A percentile compares a stretch with the other conserved stretches of the same genome.
Conservation (phyloP, 192 early-diverging fungal genomes). For the Bifiguratus adelaidae region DNA sequence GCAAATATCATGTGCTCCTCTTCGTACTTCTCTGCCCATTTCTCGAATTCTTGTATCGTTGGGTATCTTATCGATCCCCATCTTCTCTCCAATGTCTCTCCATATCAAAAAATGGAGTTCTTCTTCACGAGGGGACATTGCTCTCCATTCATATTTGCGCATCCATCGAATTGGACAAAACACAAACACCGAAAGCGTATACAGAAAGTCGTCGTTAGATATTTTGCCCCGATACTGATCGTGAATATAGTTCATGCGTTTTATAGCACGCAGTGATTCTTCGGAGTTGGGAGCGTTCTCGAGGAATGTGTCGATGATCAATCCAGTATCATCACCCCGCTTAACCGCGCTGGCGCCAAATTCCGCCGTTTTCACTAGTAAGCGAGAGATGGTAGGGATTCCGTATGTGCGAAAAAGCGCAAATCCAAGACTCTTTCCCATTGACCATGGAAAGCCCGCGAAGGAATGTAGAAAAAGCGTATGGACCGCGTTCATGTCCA, state of each 20-base stretch:
- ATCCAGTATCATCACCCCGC: conserved; percentile 20
- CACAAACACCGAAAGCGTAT: conserved; percentile 22
- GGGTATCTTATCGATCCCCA: no score
- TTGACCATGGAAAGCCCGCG: no score
- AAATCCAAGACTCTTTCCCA: no score
- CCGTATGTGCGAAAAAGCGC: conserved; percentile 28
- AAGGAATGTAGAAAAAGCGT: no score
- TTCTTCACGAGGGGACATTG: no score
- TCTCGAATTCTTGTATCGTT: no score
- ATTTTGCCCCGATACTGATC: conserved; percentile 29
- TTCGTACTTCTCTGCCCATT: no score
- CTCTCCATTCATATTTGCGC: conserved; percentile 25
- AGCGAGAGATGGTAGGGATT: conserved; percentile 25
- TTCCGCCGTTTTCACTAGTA: conserved; percentile 17
- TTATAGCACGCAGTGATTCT: conserved; percentile 13
- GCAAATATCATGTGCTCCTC: no score
- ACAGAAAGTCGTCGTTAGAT: conserved; percentile 29
- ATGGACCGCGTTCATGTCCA: no score
- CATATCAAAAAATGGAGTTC: no score
- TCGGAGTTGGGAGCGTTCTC: conserved; percentile 14
- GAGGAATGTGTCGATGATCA: conserved; percentile 20
- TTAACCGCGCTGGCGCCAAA: conserved; percentile 8
- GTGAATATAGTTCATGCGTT: conserved; percentile 30
- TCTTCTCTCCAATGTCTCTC: no score
- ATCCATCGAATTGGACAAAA: conserved; percentile 17